Conservation (phyloP, 225 moss, liverwort and hornwort genomes). For the Bryum argenteum region DNA sequence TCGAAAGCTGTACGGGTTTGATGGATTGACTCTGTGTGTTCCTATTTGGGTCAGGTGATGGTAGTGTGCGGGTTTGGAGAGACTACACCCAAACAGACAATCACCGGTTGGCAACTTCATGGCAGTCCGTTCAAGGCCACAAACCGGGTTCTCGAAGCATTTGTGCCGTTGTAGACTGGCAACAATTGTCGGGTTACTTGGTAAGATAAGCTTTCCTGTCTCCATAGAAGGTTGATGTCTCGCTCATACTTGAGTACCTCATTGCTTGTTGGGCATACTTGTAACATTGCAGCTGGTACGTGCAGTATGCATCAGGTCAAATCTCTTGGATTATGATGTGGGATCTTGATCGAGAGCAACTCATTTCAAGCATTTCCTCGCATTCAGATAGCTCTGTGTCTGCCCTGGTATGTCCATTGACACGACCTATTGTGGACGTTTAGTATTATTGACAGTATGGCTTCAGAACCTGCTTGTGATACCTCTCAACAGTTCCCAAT, state of each 20-base stretch:
- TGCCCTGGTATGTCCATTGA: slow-evolving; percentile 67
- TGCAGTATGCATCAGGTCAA: slow-evolving; percentile 98
- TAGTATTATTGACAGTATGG: background rate
- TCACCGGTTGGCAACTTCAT: slow-evolving; percentile 86
- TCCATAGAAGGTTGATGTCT: background rate
- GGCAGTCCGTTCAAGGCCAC: slow-evolving; percentile 96
- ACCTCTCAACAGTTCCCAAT: background rate
- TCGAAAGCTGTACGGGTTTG: no score
- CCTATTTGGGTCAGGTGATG: slow-evolving; percentile 65
- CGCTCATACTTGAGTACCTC: no score
- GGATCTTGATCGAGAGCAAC: slow-evolving; percentile 88
- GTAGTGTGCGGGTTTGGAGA: slow-evolving; percentile 95
- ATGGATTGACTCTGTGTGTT: slow-evolving; percentile 3
- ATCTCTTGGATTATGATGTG: slow-evolving; percentile 94
- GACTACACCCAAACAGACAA: slow-evolving; percentile 82
- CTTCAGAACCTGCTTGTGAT: background rate
- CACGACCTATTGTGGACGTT: background rate
- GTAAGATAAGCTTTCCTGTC: slow-evolving; percentile 44
- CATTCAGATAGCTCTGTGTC: slow-evolving; percentile 84
- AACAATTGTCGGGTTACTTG: slow-evolving; percentile 86
- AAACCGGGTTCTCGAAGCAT: slow-evolving; percentile 89
- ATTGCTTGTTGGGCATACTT: slow-evolving; percentile 2
- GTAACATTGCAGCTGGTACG: slow-evolving; percentile 37
- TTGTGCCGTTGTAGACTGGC: slow-evolving; percentile 96
- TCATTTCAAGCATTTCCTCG: slow-evolving; percentile 71